A percentile compares a stretch with the other conserved stretches of the same genome.
These are phyloP conservation scores for Macadamia integrifolia DNA, from an alignment of 164 flowering plant species.

Conservation along the genomic window DNA sequence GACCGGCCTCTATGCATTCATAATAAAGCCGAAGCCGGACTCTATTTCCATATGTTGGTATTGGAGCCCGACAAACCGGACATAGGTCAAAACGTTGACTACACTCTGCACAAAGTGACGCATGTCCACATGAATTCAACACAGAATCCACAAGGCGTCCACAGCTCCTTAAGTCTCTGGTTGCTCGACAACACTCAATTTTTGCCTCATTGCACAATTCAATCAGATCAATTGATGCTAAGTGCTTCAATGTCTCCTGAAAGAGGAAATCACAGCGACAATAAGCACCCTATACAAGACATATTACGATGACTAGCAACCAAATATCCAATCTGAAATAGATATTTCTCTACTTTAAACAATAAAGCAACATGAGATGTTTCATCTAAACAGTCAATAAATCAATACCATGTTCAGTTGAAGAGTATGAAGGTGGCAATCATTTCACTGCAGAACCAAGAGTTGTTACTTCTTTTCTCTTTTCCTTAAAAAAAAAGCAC, in stretches of 20 bases:
- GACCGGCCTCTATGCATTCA: conserved; percentile 85
- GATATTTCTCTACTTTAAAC: background rate
- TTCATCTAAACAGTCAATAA: background rate
- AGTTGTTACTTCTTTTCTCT: too few relatives aligned
- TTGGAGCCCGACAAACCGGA: conserved; percentile 76
- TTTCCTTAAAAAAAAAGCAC: background rate
- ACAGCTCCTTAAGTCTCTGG: conserved; percentile 89
- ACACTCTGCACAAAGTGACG: conserved; percentile 88
- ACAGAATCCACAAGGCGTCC: conserved; percentile 72
- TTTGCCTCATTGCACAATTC: conserved; percentile 91
- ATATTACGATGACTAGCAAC: background rate
- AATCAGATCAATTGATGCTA: conserved; percentile 79
- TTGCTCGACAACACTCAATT: conserved; percentile 85
- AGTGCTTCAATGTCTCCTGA: conserved; percentile 72
- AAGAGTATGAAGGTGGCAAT: background rate
- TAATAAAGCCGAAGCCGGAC: conserved; percentile 65
- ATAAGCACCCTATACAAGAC: background rate
- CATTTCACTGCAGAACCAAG: background rate
- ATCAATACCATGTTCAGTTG: background rate
- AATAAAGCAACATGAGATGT: background rate
- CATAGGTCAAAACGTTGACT: conserved; percentile 83
- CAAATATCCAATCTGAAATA: background rate
- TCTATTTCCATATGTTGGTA: conserved; percentile 45
- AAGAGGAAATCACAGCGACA: conserved; percentile 12
- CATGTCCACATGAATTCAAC: conserved; percentile 77